A percentile compares a stretch with the other conserved stretches of the same genome.
Evolutionary conservation across 2,329 filamentous ascomycete species (phyloP).

Genomic region (Pseudocercospora fuligena): DNA sequence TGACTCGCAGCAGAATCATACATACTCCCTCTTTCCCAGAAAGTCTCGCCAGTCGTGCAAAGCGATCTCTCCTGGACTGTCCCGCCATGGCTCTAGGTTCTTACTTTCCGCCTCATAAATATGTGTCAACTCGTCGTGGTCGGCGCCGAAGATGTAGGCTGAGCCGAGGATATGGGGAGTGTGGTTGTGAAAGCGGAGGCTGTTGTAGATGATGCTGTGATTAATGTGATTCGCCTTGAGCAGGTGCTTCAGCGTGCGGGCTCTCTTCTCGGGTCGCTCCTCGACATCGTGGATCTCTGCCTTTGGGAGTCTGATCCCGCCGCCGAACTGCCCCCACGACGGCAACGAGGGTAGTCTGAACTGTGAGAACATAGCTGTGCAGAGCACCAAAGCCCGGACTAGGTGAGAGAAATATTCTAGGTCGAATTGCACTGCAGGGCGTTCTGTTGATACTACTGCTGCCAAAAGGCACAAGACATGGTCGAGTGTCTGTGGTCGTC

Average conservation of each 20-base stretch:
- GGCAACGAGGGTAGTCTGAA: conserved; percentile 38
- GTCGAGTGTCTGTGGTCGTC: neutral
- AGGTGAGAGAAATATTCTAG: neutral
- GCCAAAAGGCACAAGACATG: neutral
- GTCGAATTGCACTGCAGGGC: neutral
- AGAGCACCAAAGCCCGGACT: neutral
- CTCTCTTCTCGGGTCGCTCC: conserved; percentile 75
- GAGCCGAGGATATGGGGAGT: conserved; percentile 80
- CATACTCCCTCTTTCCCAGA: conserved; percentile 71
- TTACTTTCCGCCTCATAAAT: conserved; percentile 80
- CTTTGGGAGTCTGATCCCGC: conserved; percentile 60
- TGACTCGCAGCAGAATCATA: conserved; percentile 14
- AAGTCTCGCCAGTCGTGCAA: conserved; percentile 86
- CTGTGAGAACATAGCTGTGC: conserved; percentile 33
- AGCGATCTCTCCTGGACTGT: conserved; percentile 83
- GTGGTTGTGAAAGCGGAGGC: conserved; percentile 80
- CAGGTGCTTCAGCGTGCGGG: conserved; percentile 85
- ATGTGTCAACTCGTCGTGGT: conserved; percentile 71
- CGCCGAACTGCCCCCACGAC: conserved; percentile 31
- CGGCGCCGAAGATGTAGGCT: conserved; percentile 82
- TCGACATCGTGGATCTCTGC: conserved; percentile 81
- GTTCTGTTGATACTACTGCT: neutral
- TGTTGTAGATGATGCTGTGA: conserved; percentile 79
- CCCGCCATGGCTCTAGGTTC: conserved; percentile 76
- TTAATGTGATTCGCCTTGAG: conserved; percentile 91